Percentiles rank a stretch among this genome's conserved stretches.
Evolutionary conservation across 2,329 filamentous ascomycete genomes (phyloP).

Genomic region (Diplodia mutila): DNA sequence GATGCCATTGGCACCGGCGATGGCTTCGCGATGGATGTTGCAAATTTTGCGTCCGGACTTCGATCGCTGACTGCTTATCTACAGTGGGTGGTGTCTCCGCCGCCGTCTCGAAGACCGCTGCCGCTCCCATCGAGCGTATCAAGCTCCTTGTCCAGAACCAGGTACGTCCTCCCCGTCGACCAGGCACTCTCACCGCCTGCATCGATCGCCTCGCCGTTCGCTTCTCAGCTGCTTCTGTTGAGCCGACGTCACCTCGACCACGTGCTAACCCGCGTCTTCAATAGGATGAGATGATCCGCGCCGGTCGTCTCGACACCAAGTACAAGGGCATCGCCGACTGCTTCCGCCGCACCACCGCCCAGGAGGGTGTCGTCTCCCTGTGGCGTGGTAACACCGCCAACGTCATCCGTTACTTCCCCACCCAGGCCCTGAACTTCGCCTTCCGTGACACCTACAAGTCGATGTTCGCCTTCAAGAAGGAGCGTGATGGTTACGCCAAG

Average conservation of each 20-base stretch:
- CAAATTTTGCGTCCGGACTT: conserved; percentile 2
- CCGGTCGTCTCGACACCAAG: conserved; percentile 96
- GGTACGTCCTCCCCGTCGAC: conserved; percentile 62
- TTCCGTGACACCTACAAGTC: conserved; percentile 99
- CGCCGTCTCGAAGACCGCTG: conserved; percentile 99
- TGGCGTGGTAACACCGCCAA: conserved; percentile 99
- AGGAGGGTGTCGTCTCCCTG: conserved; percentile 92
- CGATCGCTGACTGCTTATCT: conserved; percentile 49
- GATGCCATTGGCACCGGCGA: conserved; percentile 34
- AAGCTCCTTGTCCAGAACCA: conserved; percentile 99
- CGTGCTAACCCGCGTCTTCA: conserved; percentile 30
- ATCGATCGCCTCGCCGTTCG: background rate
- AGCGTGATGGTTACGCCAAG: conserved; percentile 95
- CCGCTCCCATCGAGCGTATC: conserved; percentile 99
- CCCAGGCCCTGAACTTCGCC: conserved; percentile 99
- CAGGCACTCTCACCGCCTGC: background rate
- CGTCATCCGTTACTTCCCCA: conserved; percentile 99
- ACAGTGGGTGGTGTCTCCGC: conserved; percentile 99
- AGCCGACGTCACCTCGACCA: background rate
- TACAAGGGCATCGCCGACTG: conserved; percentile 94
- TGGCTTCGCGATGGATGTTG: conserved; percentile 13
- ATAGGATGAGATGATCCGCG: conserved; percentile 99
- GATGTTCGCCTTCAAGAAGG: conserved; percentile 99
- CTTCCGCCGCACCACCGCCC: conserved; percentile 87
- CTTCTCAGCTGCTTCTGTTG: background rate